Percentiles rank a stretch among this genome's conserved stretches.
phyloP scores from a whole-genome alignment of 2,329 filamentous ascomycete genomes.

The Colletotrichum shisoi region DNA sequence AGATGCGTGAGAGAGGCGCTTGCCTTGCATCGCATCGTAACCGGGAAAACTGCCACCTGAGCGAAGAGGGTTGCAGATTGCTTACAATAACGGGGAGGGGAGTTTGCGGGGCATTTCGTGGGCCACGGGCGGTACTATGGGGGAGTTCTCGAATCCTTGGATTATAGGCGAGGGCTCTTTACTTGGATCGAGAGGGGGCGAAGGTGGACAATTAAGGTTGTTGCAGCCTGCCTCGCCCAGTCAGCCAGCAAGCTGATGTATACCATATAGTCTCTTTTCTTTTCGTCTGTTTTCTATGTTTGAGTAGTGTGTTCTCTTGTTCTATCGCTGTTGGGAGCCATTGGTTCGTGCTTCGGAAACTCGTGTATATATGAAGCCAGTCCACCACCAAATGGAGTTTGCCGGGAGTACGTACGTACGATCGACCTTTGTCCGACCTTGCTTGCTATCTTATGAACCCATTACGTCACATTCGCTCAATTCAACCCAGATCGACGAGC shows the following conservation, averaged over 20 bases:
- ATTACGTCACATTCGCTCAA: too few relatives aligned
- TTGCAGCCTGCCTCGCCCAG: neutral
- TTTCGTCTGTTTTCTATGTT: constrained; percentile 16
- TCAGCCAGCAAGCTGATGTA: constrained; percentile 28
- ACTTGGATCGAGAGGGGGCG: constrained; percentile 5
- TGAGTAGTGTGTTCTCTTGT: constrained; percentile 26
- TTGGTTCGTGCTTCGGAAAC: neutral
- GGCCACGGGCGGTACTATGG: constrained; percentile 10
- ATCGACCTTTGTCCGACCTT: neutral
- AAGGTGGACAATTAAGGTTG: constrained; percentile 13
- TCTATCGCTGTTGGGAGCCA: neutral
- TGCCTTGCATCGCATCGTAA: constrained; percentile 17
- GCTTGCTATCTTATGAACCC: neutral
- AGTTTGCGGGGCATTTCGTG: constrained; percentile 25
- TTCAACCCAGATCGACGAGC: too few relatives aligned
- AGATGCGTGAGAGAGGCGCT: constrained; percentile 28
- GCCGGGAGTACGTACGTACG: neutral
- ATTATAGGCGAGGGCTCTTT: constrained; percentile 4
- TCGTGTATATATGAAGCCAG: neutral
- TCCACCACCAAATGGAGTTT: neutral
- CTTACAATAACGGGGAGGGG: constrained; percentile 9
- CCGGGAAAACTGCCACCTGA: constrained; percentile 5
- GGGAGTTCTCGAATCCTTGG: constrained; percentile 12
- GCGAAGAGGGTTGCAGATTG: constrained; percentile 20
- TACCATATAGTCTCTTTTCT: constrained; percentile 9